Evolutionary conservation across 2,329 filamentous ascomycete genomes (phyloP), one percentile per base, ranked within the genome.

Genomic region (Ambrosiella cleistominuta): DNA sequence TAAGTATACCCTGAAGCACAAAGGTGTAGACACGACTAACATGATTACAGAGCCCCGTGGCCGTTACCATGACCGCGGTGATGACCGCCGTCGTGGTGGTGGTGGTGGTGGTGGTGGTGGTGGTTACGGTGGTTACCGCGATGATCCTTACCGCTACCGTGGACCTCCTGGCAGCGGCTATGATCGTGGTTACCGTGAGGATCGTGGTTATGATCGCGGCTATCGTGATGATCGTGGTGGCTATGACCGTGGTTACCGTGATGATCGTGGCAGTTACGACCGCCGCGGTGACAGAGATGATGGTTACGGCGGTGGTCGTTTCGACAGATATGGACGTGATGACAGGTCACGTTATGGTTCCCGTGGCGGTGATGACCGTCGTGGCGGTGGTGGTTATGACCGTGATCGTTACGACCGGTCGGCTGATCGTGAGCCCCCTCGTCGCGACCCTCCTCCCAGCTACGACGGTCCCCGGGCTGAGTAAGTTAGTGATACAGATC

Each of bases 81-180:
- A 85, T 62, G 81, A 84, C 61, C 79, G 82, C 66, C 78, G 81
- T 63, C 76, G 82, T 63, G 44, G 27, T 27, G 44, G 70, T 49
- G 71, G 75, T 50, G 19, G 19, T 19, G 19, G 19, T 60, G 78
- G 80, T 60, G 78, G 79, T 27, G 70, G 71, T 45, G 68, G 70
- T 49, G 71, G 75, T 50, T 70, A 69, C 45, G 71, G 73, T 57
- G 71, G 69, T 53, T 69, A 76, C 56, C 75, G 75, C 56, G 78
- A 81, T 61, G 78, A 81, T 62, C 73, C 75, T 54, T 80, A 81
- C 69, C 76, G 77, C 63, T 78, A 78, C 68, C 74, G 76, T 60
- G 70, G 74, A 56, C 68, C 71, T 60, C 72, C 74, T 56, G 73
- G 75, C 61, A 70, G 75, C 56, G 68, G 72, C 58, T 73, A 74